Percentiles rank a stretch among this genome's conserved stretches.
Conservation (phyloP, 352 stramenopile genomes). For the Vaucheria bursata region DNA sequence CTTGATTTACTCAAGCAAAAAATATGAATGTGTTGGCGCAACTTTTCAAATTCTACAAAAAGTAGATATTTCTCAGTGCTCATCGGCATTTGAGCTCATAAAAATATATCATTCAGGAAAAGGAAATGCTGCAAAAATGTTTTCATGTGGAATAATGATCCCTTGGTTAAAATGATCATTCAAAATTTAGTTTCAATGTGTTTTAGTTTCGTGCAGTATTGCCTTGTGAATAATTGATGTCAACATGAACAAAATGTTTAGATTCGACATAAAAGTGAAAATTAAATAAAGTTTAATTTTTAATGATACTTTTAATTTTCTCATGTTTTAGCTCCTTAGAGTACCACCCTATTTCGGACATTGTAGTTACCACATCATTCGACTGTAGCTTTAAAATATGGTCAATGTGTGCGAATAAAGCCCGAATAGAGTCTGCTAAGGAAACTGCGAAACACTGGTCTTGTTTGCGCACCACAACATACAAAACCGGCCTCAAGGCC, state of each 20-base stretch:
- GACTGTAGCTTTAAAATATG: slow-evolving; percentile 8
- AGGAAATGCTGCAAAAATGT: neutral
- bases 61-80: neutral
- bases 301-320: neutral
- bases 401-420: no score
- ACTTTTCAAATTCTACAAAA: neutral
- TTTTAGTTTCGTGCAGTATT: no score
- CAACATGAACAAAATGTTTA: neutral
- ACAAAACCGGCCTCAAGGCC: neutral
- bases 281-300: neutral
- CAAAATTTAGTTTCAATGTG: no score
- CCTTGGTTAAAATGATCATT: no score
- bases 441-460: neutral
- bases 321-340: neutral
- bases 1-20: neutral
- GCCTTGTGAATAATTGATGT: no score
- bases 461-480: neutral
- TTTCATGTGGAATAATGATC: neutral
- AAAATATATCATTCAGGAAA: no score
- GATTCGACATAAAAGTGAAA: neutral
- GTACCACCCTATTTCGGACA: slow-evolving; percentile 6
- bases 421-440: no score
- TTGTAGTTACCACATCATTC: neutral
- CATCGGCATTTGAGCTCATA: no score
- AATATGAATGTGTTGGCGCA: neutral